These are phyloP conservation scores for Calonectria montana DNA, from an alignment of 2,329 filamentous ascomycete species.

Conservation along the genomic window DNA sequence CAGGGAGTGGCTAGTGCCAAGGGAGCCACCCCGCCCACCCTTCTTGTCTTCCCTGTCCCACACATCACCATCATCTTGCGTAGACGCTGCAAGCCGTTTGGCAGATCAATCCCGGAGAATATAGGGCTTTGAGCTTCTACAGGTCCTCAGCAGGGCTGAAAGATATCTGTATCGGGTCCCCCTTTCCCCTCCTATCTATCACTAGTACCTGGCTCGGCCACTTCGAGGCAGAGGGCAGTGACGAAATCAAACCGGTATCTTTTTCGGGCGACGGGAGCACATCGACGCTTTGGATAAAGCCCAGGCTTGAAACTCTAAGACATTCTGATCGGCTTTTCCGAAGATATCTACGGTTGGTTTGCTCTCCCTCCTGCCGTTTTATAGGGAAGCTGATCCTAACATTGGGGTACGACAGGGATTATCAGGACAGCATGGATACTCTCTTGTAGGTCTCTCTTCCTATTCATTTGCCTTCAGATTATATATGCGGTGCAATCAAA, in stretches of 20 bases:
- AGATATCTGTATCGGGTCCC: neutral
- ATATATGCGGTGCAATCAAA: neutral
- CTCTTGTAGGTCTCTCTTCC: slow-evolving; percentile 63
- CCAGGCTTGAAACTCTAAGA: neutral
- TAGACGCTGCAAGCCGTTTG: slow-evolving; percentile 5
- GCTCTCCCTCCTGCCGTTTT: neutral
- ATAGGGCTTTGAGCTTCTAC: neutral
- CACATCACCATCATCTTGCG: slow-evolving; percentile 21
- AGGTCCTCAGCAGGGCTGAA: neutral
- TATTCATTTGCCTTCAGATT: neutral
- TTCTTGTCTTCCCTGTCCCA: slow-evolving; percentile 19
- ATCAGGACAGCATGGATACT: slow-evolving; percentile 64
- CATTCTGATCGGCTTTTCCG: neutral
- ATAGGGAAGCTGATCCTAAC: neutral
- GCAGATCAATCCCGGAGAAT: slow-evolving; percentile 3
- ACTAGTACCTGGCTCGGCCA: neutral
- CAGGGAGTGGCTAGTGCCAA: slow-evolving; percentile 14
- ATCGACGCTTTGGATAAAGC: slow-evolving; percentile 15
- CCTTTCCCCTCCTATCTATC: neutral
- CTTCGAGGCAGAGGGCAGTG: neutral
- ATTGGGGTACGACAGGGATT: slow-evolving; percentile 22
- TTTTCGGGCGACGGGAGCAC: slow-evolving; percentile 11
- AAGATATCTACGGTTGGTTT: neutral
- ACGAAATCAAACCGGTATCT: slow-evolving; percentile 5
- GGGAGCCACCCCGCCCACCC: slow-evolving; percentile 21